Evolutionary conservation across 2,329 filamentous ascomycete genomes (phyloP), one percentile per base, ranked within the genome.

Genomic region (Thielaviopsis cerberus): DNA sequence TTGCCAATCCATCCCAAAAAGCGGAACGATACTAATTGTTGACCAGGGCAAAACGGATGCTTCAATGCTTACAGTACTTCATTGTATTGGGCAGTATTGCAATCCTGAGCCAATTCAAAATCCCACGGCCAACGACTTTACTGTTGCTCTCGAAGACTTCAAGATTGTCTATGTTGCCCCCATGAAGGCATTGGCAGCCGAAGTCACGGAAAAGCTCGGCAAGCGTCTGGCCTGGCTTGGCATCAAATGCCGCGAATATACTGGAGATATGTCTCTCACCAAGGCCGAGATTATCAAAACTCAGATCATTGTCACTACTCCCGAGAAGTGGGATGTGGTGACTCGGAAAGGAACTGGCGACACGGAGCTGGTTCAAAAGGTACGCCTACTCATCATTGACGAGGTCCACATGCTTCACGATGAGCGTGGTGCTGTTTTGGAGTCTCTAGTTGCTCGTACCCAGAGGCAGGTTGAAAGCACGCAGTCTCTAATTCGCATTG

Each of bases 331-430:
- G 94, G 92, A 98, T 68, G 92, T 98, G 0, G 88, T 98, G 4
- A 98, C 92, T 2, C 80, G 92, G 61, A 98, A 97, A 71, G 94
- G 91, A 59, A 97, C 90, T 0, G 92, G 94, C 17, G 92, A 98
- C 67, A 97, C 92, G 0, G 92, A 97, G 67, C 79, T 98, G 2
- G 94, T 98, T 15, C 92, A 98, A 66, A 98, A 98, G 68, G 92
- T 98, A 24, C 82, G 91, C 11, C 76, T 98, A 1, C 78, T 98
- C 61, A 97, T 98, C 65, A 97, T 98, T 62, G 92, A 98, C 69
- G 92, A 98, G 72, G 92, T 98, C 1, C 92, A 98, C 67, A 98
- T 98, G 94, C 83, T 98, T 65, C 94, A 98, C 66, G 92, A 98
- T 68, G 92, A 97, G 69, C 83, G 92, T 68, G 92, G 92, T 66